Evolutionary conservation across 2,329 filamentous ascomycete genomes (phyloP).

Genomic region (Ilyonectria robusta): DNA sequence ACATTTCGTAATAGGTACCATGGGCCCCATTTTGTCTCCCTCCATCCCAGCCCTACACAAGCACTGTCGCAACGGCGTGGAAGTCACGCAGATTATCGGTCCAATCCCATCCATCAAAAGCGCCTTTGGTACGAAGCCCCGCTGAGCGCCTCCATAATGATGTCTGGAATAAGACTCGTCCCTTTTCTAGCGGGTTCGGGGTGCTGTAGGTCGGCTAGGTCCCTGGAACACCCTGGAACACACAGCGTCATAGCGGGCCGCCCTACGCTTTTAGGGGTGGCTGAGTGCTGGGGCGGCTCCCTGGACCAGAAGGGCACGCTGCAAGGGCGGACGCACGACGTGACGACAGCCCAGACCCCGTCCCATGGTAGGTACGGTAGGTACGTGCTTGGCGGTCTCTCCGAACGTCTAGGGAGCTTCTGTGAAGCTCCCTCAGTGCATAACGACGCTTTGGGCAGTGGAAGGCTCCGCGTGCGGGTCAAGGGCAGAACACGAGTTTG

Average conservation of each 20-base stretch:
- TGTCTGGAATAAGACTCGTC: not conserved
- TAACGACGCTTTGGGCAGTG: not conserved
- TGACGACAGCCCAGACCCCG: conserved; percentile 12
- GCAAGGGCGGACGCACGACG: conserved; percentile 27
- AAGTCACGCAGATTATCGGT: not conserved
- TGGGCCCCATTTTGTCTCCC: conserved; percentile 5
- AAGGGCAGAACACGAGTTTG: conserved; percentile 9
- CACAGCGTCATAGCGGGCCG: conserved; percentile 25
- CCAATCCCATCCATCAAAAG: conserved; percentile 7
- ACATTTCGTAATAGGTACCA: not conserved
- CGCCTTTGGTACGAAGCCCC: not conserved
- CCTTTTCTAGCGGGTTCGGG: not conserved
- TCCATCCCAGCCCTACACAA: conserved; percentile 26
- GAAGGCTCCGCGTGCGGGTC: not conserved
- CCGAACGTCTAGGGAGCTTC: conserved; percentile 12
- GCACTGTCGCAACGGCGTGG: not conserved
- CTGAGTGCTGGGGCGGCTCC: conserved; percentile 4
- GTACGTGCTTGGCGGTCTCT: conserved; percentile 9
- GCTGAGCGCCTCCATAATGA: not conserved
- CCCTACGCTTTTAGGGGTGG: conserved; percentile 10
- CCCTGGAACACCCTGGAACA: conserved; percentile 1
- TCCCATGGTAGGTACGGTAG: not conserved
- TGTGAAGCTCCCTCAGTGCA: conserved; percentile 14
- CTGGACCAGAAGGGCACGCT: not conserved
- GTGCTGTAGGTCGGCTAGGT: conserved; percentile 2